phyloP scores from a whole-genome alignment of 768 basidiomycete species.

The Pulveroboletus sp. region DNA sequence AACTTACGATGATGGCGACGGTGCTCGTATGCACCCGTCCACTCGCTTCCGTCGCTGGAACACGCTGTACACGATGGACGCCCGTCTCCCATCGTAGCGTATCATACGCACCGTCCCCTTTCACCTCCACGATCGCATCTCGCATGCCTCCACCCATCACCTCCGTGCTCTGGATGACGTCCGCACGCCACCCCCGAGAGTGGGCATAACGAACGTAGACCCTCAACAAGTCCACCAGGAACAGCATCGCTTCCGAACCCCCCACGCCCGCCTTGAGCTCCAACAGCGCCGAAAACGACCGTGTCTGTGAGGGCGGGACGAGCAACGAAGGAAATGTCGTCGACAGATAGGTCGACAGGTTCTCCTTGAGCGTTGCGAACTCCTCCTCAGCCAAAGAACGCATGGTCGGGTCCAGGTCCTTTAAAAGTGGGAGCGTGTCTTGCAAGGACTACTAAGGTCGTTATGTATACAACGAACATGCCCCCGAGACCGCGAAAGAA shows the following conservation, averaged over 20 bases:
- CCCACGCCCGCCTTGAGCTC: slow-evolving; percentile 66
- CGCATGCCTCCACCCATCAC: slow-evolving; percentile 62
- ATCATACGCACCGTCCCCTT: slow-evolving; percentile 76
- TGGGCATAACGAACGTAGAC: slow-evolving; percentile 46
- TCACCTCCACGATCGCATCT: slow-evolving; percentile 76
- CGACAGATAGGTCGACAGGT: slow-evolving; percentile 24
- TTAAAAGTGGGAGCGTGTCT: slow-evolving; percentile 57
- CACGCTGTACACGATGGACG: slow-evolving; percentile 91
- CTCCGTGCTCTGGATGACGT: slow-evolving; percentile 54
- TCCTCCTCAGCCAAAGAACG: slow-evolving; percentile 34
- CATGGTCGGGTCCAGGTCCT: slow-evolving; percentile 47
- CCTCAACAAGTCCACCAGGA: slow-evolving; percentile 67
- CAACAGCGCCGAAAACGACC: slow-evolving; percentile 68
- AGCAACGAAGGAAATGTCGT: slow-evolving; percentile 65
- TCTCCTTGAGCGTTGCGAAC: slow-evolving; percentile 37
- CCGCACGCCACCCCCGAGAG: slow-evolving; percentile 54
- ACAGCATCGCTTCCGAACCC: slow-evolving; percentile 27
- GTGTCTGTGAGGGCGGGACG: slow-evolving; percentile 55
- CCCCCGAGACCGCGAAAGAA: not conserved
- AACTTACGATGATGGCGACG: slow-evolving; percentile 13
- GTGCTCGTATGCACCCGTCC: slow-evolving; percentile 85
- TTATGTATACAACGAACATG: slow-evolving; percentile 4
- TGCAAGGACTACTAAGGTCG: slow-evolving; percentile 53
- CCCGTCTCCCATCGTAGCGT: slow-evolving; percentile 86
- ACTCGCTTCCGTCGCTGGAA: slow-evolving; percentile 84